These are phyloP conservation scores for Clavispora vitiphila DNA, from an alignment of 805 yeast genomes.

Conservation along the genomic window DNA sequence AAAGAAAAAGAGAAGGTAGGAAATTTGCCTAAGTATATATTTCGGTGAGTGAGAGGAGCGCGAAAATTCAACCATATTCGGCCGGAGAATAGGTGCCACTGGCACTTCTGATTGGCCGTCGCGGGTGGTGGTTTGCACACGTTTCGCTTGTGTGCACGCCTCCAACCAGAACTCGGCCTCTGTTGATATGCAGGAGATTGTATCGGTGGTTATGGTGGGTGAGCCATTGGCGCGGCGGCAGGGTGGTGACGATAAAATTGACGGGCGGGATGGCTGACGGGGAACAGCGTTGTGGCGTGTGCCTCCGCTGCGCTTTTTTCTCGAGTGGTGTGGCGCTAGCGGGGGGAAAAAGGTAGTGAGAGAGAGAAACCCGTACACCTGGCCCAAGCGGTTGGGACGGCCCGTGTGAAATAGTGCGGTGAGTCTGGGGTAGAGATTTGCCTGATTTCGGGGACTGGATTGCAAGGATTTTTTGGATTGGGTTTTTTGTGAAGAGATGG, in stretches of 20 bases:
- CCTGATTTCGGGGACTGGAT: not conserved
- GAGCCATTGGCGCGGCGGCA: not conserved
- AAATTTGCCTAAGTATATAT: constrained; percentile 14
- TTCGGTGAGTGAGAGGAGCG: constrained; percentile 13
- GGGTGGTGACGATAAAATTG: not conserved
- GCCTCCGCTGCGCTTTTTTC: too few relatives aligned
- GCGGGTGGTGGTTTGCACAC: constrained; percentile 3
- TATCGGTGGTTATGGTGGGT: not conserved
- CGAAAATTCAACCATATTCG: constrained; percentile 17
- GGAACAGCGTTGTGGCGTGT: not conserved
- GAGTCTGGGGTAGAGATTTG: not conserved
- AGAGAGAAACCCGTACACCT: not conserved
- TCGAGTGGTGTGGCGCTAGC: too few relatives aligned
- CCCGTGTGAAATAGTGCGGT: not conserved
- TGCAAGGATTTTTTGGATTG: not conserved
- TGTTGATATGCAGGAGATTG: not conserved
- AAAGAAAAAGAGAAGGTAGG: constrained; percentile 11
- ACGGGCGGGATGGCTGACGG: not conserved
- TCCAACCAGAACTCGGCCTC: constrained; percentile 7
- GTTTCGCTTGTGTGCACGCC: constrained; percentile 5
- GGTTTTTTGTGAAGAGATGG: too few relatives aligned
- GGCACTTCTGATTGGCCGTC: constrained; percentile 14
- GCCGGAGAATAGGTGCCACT: constrained; percentile 12
- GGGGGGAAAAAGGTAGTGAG: too few relatives aligned
- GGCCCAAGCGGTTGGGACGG: not conserved